These are phyloP conservation scores for Dalbergia cochinchinensis DNA, from an alignment of 306 rosid genomes.

Conservation along the genomic window DNA sequence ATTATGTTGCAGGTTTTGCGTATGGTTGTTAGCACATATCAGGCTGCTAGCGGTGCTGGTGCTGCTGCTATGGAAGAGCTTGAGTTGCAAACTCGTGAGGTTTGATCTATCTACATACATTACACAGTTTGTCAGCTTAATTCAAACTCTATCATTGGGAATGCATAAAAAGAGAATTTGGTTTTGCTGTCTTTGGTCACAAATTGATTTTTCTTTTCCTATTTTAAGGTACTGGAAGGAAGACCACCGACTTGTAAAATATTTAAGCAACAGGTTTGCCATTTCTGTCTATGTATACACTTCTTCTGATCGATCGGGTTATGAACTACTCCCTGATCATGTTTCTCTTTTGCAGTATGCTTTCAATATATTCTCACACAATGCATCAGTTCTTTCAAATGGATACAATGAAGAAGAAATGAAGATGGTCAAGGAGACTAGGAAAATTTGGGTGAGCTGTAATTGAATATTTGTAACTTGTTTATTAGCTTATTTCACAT, in stretches of 20 bases:
- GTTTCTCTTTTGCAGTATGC: conserved; percentile 80
- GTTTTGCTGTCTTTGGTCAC: conserved; percentile 8
- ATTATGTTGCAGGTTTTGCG: conserved; percentile 75
- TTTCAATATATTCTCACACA: conserved; percentile 93
- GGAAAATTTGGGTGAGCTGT: conserved; percentile 88
- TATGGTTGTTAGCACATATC: conserved; percentile 97
- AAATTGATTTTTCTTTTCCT: conserved; percentile 25
- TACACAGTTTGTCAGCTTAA: conserved; percentile 6
- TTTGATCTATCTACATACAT: conserved; percentile 41
- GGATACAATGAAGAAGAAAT: conserved; percentile 99
- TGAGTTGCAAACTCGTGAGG: conserved; percentile 95
- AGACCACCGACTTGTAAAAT: conserved; percentile 83
- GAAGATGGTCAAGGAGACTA: conserved; percentile 94
- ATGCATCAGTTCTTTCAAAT: conserved; percentile 80
- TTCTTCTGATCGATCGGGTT: conserved; percentile 1
- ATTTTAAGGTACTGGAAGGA: conserved; percentile 79
- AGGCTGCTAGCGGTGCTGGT: conserved; percentile 99
- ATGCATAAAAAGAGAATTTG: neutral
- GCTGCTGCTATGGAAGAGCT: conserved; percentile 99
- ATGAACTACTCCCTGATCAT: conserved; percentile 36
- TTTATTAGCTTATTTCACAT: neutral
- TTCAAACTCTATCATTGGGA: neutral
- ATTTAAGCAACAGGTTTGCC: conserved; percentile 81
- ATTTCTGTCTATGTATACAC: neutral
- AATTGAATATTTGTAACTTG: conserved; percentile 15